Conservation (phyloP, 169 alveolate species). For the Plasmodium inui region DNA sequence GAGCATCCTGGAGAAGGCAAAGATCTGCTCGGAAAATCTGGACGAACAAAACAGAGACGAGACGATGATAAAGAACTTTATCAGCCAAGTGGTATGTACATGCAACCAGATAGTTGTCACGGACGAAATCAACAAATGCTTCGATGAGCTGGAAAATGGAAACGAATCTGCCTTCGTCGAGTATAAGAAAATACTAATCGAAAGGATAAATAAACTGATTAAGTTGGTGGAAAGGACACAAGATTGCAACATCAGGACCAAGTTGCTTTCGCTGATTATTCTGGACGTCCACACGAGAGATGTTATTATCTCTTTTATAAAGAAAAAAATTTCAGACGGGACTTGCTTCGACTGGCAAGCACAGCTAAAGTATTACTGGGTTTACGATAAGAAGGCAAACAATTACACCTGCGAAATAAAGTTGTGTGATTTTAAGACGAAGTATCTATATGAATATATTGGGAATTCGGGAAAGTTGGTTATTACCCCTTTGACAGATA, state of each 20-base stretch:
- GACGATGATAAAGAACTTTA: constrained; percentile 93
- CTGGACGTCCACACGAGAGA: constrained; percentile 98
- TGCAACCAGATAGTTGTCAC: constrained; percentile 96
- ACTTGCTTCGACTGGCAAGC: constrained; percentile 96
- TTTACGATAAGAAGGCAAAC: constrained; percentile 55
- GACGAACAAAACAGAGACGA: constrained; percentile 84
- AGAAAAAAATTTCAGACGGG: constrained; percentile 90
- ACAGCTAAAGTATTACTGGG: constrained; percentile 96
- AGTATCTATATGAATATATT: constrained; percentile 95
- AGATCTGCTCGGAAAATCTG: constrained; percentile 37
- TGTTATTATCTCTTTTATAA: constrained; percentile 94
- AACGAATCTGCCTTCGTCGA: constrained; percentile 97
- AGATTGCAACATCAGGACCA: constrained; percentile 84
- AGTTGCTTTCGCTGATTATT: constrained; percentile 95
- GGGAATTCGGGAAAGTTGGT: constrained; percentile 96
- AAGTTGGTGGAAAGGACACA: constrained; percentile 91
- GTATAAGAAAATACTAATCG: constrained; percentile 90
- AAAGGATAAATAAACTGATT: constrained; percentile 93
- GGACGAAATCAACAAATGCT: constrained; percentile 95
- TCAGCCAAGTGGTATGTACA: constrained; percentile 95
- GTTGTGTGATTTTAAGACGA: constrained; percentile 94
- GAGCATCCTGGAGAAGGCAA: constrained; percentile 81
- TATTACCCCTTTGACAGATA: constrained; percentile 97
- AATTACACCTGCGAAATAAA: constrained; percentile 91
- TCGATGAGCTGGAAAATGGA: constrained; percentile 96